phyloP scores from a whole-genome alignment of 208 protist species.

The Acanthamoeba culbertsoni region DNA sequence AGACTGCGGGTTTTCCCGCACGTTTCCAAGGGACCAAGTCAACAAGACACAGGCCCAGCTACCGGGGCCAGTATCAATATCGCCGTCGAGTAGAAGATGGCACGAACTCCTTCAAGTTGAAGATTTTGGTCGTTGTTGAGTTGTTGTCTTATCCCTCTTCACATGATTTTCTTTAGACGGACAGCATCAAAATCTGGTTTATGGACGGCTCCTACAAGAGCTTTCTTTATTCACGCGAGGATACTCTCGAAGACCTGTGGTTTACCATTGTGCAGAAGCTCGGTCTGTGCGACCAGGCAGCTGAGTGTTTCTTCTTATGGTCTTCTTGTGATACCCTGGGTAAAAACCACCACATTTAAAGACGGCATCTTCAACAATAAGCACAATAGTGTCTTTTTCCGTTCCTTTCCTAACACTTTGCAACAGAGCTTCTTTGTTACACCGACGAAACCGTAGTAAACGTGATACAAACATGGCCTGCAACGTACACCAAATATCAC shows the following conservation, averaged over 20 bases:
- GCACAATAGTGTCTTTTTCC: not conserved
- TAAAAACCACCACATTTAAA: too few relatives aligned
- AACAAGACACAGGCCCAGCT: not conserved
- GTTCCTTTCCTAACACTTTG: not conserved
- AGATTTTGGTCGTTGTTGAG: too few relatives aligned
- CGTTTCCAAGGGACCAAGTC: not conserved
- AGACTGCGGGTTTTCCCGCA: too few relatives aligned
- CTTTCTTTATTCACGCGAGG: not conserved
- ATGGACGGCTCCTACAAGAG: conserved; percentile 58
- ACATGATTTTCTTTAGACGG: not conserved
- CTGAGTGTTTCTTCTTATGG: conserved; percentile 60
- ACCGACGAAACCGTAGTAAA: conserved; percentile 32
- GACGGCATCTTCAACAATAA: not conserved
- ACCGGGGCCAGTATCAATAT: not conserved
- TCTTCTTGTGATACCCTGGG: conserved; percentile 41
- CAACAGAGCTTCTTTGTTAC: conserved; percentile 42
- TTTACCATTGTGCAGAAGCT: conserved; percentile 44
- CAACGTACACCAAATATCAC: conserved; percentile 3
- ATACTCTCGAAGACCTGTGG: conserved; percentile 56
- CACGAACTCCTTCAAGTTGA: too few relatives aligned
- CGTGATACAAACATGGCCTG: not conserved
- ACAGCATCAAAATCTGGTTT: conserved; percentile 57
- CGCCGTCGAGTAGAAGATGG: too few relatives aligned
- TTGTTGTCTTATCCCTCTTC: not conserved
- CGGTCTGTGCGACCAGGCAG: conserved; percentile 29